A percentile compares a stretch with the other conserved stretches of the same genome.
These are phyloP conservation scores for Mycena olivaceomarginata DNA, from an alignment of 768 basidiomycete genomes.

Conservation along the genomic window DNA sequence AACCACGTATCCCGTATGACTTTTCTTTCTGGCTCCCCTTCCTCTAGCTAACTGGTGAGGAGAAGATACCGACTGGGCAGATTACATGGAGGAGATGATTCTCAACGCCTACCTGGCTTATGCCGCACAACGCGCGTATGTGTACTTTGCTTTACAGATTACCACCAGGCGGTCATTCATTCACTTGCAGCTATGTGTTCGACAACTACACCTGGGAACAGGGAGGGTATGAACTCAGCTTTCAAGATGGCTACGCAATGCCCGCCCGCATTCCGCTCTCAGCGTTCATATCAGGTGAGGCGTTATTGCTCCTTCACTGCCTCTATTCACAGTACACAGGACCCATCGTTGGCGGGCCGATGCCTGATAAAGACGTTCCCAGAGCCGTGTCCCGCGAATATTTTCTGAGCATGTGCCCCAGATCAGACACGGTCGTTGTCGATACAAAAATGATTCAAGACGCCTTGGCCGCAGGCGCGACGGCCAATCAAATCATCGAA, in stretches of 20 bases:
- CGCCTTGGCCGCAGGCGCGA: not conserved
- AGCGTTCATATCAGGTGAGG: constrained; percentile 69
- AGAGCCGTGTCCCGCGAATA: constrained; percentile 67
- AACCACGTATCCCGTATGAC: constrained; percentile 66
- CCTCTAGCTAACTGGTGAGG: not conserved
- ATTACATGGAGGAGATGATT: constrained; percentile 75
- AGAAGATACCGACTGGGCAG: constrained; percentile 76
- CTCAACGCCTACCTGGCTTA: constrained; percentile 71
- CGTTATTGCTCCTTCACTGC: constrained; percentile 20
- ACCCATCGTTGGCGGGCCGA: constrained; percentile 43
- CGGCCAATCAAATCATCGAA: constrained; percentile 23
- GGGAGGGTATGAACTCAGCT: constrained; percentile 62
- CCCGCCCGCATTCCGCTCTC: constrained; percentile 75
- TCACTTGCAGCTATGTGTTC: constrained; percentile 67
- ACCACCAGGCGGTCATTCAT: constrained; percentile 2
- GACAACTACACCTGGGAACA: constrained; percentile 76
- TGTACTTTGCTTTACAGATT: not conserved
- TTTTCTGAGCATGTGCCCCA: constrained; percentile 70
- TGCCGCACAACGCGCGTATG: constrained; percentile 66
- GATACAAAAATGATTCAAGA: constrained; percentile 21
- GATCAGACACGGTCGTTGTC: constrained; percentile 23
- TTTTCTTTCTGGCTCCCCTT: constrained; percentile 56
- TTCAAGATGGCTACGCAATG: constrained; percentile 68
- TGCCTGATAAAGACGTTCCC: constrained; percentile 57
- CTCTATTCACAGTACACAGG: constrained; percentile 40